phyloP scores from a whole-genome alignment of 1,284 basidiomycete species.

The Sphaerobolus stellatus region DNA sequence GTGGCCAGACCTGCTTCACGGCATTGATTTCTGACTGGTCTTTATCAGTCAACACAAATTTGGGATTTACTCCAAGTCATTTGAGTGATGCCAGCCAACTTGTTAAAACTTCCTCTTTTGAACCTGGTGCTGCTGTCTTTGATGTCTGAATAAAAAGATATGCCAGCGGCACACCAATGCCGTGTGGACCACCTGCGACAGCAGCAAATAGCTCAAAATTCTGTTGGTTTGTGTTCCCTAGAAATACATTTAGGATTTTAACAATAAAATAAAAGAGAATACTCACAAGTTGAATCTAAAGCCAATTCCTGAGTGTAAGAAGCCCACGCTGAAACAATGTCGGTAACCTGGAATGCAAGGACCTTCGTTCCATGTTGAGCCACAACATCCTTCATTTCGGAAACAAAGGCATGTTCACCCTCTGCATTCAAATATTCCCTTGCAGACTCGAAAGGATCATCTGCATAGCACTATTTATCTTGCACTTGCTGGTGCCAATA shows the following conservation, averaged over 20 bases:
- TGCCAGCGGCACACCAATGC: background rate
- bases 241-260: background rate
- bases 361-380: background rate
- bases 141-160: background rate
- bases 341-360: background rate
- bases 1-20: conserved; percentile 2
- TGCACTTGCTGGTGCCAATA: conserved; percentile 1
- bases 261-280: background rate
- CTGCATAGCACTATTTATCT: background rate
- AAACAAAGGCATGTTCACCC: background rate
- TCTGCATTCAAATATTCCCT: background rate
- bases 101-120: conserved; percentile 16
- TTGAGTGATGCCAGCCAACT: conserved; percentile 17
- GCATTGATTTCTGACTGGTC: conserved; percentile 23
- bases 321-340: background rate
- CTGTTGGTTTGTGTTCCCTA: background rate
- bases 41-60: conserved; percentile 22
- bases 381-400: background rate
- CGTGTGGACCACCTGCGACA: background rate
- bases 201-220: background rate
- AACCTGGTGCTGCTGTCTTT: background rate
- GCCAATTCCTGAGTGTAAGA: background rate
- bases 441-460: background rate
- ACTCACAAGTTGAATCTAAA: background rate
- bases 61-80: conserved; percentile 13